A percentile compares a stretch with the other conserved stretches of the same genome.
phyloP scores from a whole-genome alignment of 2,329 filamentous ascomycete genomes.

The Ascocoryne sarcoides region DNA sequence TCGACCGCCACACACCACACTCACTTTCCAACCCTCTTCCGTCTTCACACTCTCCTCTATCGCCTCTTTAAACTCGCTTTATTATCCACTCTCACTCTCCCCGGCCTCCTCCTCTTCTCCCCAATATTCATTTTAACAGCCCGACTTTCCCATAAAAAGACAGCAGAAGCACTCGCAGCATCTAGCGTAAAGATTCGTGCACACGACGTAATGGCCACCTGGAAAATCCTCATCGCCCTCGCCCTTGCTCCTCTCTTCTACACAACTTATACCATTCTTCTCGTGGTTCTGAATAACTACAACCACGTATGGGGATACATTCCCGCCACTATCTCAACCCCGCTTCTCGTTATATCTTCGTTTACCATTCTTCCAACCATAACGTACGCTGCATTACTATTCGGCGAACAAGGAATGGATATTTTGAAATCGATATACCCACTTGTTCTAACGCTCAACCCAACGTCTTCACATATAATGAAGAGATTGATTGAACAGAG shows the following conservation, averaged over 20 bases:
- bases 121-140: constrained; percentile 81
- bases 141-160: constrained; percentile 57
- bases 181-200: constrained; percentile 84
- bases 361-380: constrained; percentile 70
- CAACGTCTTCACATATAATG: constrained; percentile 72
- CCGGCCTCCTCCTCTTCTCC: constrained; percentile 77
- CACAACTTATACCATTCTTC: constrained; percentile 66
- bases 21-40: constrained; percentile 66
- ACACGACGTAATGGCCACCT: constrained; percentile 83
- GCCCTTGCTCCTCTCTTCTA: constrained; percentile 74
- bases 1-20: no score
- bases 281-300: constrained; percentile 64
- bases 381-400: constrained; percentile 81
- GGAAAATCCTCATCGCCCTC: constrained; percentile 81
- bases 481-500: constrained; percentile 64
- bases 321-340: constrained; percentile 51
- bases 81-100: constrained; percentile 71
- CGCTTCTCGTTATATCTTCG: constrained; percentile 39
- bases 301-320: constrained; percentile 72
- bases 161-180: constrained; percentile 77
- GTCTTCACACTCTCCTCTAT: constrained; percentile 69
- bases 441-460: constrained; percentile 72
- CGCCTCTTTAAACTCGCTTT: constrained; percentile 68
- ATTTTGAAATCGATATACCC: constrained; percentile 88
- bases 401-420: constrained; percentile 93